Evolutionary conservation across 345 rosid species (phyloP).

Genomic region (Eutrema japonicum): DNA sequence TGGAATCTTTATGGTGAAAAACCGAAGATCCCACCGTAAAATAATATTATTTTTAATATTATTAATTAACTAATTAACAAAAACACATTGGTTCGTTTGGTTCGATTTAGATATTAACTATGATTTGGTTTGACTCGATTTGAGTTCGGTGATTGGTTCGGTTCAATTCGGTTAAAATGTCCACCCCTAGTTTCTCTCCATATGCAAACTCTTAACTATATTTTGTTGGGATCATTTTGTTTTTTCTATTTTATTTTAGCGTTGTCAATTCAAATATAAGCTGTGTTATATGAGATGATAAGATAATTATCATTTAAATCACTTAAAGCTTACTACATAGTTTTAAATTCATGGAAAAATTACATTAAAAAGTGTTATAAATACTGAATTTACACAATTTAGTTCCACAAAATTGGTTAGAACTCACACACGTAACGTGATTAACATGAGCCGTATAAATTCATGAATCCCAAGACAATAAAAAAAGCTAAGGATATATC

Average conservation of each 20-base stretch:
- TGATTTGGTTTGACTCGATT: too few relatives aligned
- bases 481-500: conserved; percentile 1
- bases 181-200: too few relatives aligned
- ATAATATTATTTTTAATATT: too few relatives aligned
- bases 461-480: background rate
- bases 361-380: background rate
- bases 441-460: background rate
- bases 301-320: background rate
- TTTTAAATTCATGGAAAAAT: too few relatives aligned
- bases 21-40: too few relatives aligned
- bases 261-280: background rate
- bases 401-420: background rate
- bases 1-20: too few relatives aligned
- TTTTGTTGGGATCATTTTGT: background rate
- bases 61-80: too few relatives aligned
- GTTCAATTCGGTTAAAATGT: too few relatives aligned
- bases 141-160: too few relatives aligned
- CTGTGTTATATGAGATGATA: background rate
- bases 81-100: too few relatives aligned
- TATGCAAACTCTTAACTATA: too few relatives aligned
- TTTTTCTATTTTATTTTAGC: background rate
- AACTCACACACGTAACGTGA: background rate
- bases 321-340: background rate
- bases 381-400: background rate
- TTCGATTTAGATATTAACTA: too few relatives aligned